Evolutionary conservation across 768 basidiomycete species (phyloP), one percentile per base, ranked within the genome.

Genomic region (Phanerochaete sordida): DNA sequence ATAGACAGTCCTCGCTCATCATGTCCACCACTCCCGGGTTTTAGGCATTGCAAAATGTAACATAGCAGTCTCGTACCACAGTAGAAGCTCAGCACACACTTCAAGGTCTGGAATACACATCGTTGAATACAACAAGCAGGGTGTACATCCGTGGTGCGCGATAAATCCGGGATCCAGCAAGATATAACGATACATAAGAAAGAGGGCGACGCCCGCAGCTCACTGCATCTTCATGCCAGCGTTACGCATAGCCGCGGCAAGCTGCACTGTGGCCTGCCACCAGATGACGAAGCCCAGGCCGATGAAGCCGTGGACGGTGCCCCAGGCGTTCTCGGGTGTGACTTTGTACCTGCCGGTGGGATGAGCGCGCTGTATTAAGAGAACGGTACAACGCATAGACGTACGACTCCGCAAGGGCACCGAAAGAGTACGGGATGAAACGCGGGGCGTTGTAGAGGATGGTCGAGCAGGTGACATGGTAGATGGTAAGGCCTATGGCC

Each of bases 261-360:
- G 60, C 39, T 83, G 73, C 51, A 91, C 74, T 1, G 90, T 93
- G 19, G 70, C 76, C 73, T 93, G 91, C 91, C 91, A 93, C 91
- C 91, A 93, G 2, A 81, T 69, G 8, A 88, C 82, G 79, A 93
- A 87, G 55, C 79, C 81, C 6, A 93, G 71, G 12, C 90, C 87
- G 33, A 93, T 59, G 48, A 89, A 19, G 19, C 91, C 91, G 64
- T 93, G 91, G 21, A 83, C 66, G 6, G 79, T 81, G 0, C 89
- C 90, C 90, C 91, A 92, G 1, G 84, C 72, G 27, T 76, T 69
- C 70, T 93, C 91, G 0, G 91, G 91, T 0, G 89, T 91, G 26
- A 89, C 64, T 31, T 82, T 82, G 44, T 79, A 76, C 48, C 88
- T 87, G 61, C 26, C 9, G 62, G 37, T 39, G 46, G 15, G 9